Percentiles rank a stretch among this genome's conserved stretches.
Conservation (phyloP, 331 rosid species). For the Arachis monticola region DNA sequence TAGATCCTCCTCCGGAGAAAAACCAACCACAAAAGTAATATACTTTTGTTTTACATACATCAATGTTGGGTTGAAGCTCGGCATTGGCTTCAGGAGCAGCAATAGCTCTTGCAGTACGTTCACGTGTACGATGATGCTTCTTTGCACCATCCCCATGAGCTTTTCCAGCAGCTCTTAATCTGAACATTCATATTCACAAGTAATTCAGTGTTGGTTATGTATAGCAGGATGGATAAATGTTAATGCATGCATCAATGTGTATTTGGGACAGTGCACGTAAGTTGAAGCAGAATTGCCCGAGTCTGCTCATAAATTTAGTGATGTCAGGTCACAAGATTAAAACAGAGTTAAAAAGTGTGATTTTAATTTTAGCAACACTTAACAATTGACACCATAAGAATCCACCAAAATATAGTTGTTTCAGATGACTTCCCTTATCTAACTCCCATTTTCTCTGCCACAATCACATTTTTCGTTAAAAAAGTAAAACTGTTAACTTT, state of each 20-base stretch:
- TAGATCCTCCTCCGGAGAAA: not conserved
- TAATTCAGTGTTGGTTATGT: constrained; percentile 29
- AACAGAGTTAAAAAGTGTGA: not conserved
- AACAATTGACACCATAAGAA: too few relatives aligned
- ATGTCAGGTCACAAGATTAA: constrained; percentile 29
- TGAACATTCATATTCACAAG: constrained; percentile 47
- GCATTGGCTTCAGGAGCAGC: constrained; percentile 99
- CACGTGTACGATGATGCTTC: constrained; percentile 86
- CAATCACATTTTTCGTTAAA: not conserved
- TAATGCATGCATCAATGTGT: not conserved
- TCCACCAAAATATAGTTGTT: constrained; percentile 3
- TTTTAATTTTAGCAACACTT: too few relatives aligned
- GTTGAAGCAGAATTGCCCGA: constrained; percentile 11
- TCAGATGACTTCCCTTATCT: not conserved
- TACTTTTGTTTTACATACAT: constrained; percentile 55
- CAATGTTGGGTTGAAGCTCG: constrained; percentile 85
- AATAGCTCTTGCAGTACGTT: constrained; percentile 60
- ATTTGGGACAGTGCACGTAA: not conserved
- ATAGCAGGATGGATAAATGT: constrained; percentile 23
- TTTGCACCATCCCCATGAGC: constrained; percentile 70
- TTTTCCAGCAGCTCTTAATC: constrained; percentile 79
- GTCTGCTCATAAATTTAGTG: constrained; percentile 4
- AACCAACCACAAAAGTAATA: too few relatives aligned
- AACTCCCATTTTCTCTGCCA: constrained; percentile 16
- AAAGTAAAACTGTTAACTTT: not conserved